These are phyloP conservation scores for Neurospora sublineolata DNA, from an alignment of 495 filamentous ascomycete species.

Conservation along the genomic window DNA sequence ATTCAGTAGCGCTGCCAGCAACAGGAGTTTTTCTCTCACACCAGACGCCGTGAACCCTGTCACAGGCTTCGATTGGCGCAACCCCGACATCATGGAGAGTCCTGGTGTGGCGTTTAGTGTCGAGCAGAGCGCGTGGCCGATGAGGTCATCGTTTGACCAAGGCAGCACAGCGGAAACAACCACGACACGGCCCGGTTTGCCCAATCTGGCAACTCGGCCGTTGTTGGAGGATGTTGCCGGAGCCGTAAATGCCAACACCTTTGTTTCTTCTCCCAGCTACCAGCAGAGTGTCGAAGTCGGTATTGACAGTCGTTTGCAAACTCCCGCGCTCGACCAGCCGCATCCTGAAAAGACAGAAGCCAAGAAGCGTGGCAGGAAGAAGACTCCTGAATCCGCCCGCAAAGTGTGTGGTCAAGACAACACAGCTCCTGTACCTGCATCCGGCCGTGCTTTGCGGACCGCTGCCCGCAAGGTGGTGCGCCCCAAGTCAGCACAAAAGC, in stretches of 20 bases:
- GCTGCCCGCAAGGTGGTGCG: constrained; percentile 4
- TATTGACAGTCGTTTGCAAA: neutral
- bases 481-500: neutral
- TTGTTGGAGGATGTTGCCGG: neutral
- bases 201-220: neutral
- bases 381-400: neutral
- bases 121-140: neutral
- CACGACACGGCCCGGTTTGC: neutral
- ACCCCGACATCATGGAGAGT: neutral
- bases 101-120: neutral
- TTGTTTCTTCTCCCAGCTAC: neutral
- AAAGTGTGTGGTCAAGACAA: neutral
- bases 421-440: neutral
- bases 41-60: neutral
- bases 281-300: neutral
- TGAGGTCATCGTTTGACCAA: neutral
- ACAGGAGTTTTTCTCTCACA: neutral
- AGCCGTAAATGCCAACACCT: neutral
- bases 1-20: neutral
- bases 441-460: constrained; percentile 2
- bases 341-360: neutral
- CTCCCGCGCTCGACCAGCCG: neutral
- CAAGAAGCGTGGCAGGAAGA: neutral
- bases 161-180: neutral
- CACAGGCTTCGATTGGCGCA: neutral